Conservation (phyloP, 805 yeast genomes). For the Priceomyces medius region DNA sequence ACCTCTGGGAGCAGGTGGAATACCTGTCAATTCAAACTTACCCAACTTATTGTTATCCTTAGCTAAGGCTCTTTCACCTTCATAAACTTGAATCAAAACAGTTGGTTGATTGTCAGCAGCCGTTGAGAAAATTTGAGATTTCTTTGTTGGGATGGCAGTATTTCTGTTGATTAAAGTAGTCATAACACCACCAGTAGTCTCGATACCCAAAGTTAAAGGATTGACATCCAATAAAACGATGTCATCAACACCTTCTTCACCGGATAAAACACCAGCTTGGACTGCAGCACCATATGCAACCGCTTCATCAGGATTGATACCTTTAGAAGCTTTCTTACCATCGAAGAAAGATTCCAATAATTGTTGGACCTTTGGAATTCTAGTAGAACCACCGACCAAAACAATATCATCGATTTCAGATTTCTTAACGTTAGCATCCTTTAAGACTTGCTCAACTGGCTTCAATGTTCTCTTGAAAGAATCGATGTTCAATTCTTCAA, state of each 20-base stretch:
- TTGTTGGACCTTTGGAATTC: conserved; percentile 51
- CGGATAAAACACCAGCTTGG: conserved; percentile 97
- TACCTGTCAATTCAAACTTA: conserved; percentile 96
- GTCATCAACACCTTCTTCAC: conserved; percentile 95
- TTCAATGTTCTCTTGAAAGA: conserved; percentile 46
- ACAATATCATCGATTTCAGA: conserved; percentile 47
- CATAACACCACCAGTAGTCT: conserved; percentile 99
- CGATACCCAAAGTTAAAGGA: conserved; percentile 98
- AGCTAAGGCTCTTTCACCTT: conserved; percentile 99
- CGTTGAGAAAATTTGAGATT: conserved; percentile 98
- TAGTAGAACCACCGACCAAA: conserved; percentile 50
- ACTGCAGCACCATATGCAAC: conserved; percentile 81
- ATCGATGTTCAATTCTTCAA: conserved; percentile 47
- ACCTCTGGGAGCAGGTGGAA: conserved; percentile 98
- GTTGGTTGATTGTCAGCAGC: conserved; percentile 98
- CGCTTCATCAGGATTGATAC: conserved; percentile 51
- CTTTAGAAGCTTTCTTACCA: conserved; percentile 49
- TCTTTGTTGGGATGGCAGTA: conserved; percentile 98
- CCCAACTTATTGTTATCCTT: conserved; percentile 96
- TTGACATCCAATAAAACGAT: conserved; percentile 94
- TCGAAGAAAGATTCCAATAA: conserved; percentile 54
- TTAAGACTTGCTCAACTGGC: conserved; percentile 48
- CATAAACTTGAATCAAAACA: conserved; percentile 98
- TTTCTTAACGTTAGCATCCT: conserved; percentile 46
- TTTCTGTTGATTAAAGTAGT: conserved; percentile 99